A percentile compares a stretch with the other conserved stretches of the same genome.
Evolutionary conservation across 2,329 filamentous ascomycete species (phyloP).

Genomic region (Monilinia vaccinii-corymbosi): DNA sequence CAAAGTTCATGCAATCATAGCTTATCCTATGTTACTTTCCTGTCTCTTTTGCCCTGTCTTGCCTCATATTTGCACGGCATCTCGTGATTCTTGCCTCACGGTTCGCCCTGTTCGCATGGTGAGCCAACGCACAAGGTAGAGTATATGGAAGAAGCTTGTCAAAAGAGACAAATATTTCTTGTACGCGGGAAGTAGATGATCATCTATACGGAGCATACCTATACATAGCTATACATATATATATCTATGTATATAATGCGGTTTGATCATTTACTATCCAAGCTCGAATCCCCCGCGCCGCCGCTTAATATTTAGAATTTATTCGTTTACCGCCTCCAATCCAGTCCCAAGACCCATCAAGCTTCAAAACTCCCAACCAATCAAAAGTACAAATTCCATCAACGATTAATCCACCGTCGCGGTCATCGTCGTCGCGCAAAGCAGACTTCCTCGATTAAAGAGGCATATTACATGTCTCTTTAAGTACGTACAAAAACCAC

Average conservation of each 20-base stretch:
- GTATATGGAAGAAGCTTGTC: background rate
- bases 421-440: slow-evolving; percentile 12
- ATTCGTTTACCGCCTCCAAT: background rate
- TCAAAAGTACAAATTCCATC: slow-evolving; percentile 6
- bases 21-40: background rate
- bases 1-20: background rate
- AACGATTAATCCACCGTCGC: slow-evolving; percentile 5
- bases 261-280: background rate
- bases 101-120: slow-evolving; percentile 4
- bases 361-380: background rate
- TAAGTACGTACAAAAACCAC: background rate
- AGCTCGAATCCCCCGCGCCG: background rate
- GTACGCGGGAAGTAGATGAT: background rate
- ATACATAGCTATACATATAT: too few species aligned
- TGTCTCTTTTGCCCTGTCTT: background rate
- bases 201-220: background rate
- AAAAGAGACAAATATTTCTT: background rate
- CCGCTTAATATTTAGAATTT: background rate
- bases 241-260: too few species aligned
- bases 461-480: background rate
- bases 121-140: slow-evolving; percentile 8
- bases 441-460: background rate
- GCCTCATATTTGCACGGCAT: background rate
- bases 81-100: background rate
- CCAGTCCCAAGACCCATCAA: background rate